Percentiles rank a stretch among this genome's conserved stretches.
Conservation (phyloP, 2,329 filamentous ascomycete genomes). For the Apiospora malaysiana region DNA sequence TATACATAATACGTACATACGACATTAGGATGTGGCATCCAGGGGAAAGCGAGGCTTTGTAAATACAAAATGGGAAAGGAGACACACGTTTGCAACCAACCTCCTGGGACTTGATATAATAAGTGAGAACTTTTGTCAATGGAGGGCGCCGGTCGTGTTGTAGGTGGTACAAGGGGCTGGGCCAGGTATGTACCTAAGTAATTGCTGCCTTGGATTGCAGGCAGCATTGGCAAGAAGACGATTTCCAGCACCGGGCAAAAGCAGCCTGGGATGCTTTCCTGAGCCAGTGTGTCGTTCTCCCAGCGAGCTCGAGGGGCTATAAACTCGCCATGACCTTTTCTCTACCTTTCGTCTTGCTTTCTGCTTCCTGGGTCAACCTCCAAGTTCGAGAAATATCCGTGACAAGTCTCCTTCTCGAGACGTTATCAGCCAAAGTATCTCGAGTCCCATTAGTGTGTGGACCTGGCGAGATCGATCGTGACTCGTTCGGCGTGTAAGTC, state of each 20-base stretch:
- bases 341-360: background rate
- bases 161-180: background rate
- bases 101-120: background rate
- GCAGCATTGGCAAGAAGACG: background rate
- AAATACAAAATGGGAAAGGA: background rate
- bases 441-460: too few relatives aligned
- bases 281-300: background rate
- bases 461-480: too few relatives aligned
- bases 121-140: background rate
- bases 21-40: background rate
- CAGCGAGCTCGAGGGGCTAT: background rate
- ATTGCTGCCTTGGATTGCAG: background rate
- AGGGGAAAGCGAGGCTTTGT: background rate
- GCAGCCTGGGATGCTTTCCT: background rate
- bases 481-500: background rate
- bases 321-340: background rate
- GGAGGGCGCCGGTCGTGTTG: background rate
- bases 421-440: too few relatives aligned
- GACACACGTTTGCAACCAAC: background rate
- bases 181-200: background rate
- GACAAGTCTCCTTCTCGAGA: too few relatives aligned
- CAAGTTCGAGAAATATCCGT: background rate
- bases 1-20: slow-evolving; percentile 1
- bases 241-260: background rate
- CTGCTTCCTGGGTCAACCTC: too few relatives aligned